Evolutionary conservation across 768 basidiomycete genomes (phyloP).

Genomic region (Heimioporus sp.): DNA sequence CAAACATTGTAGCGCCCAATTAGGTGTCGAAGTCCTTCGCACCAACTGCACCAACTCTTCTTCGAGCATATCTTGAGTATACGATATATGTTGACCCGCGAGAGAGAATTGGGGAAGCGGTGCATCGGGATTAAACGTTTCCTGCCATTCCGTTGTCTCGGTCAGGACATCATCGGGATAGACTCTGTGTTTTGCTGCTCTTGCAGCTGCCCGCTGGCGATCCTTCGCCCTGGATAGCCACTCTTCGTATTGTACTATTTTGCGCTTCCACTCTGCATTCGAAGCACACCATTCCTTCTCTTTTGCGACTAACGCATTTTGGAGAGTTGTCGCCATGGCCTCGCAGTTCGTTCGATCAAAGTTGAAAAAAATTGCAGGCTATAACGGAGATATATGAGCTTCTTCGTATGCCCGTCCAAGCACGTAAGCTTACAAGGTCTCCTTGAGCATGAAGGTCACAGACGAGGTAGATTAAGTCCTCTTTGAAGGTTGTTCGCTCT

Average conservation of each 20-base stretch:
- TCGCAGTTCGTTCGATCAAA: conserved; percentile 64
- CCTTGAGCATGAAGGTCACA: conserved; percentile 54
- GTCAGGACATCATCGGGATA: conserved; percentile 24
- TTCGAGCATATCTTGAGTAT: conserved; percentile 47
- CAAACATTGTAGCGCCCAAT: conserved; percentile 50
- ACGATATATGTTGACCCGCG: conserved; percentile 40
- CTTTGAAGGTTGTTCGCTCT: conserved; percentile 26
- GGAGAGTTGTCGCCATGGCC: conserved; percentile 42
- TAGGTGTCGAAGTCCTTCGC: conserved; percentile 31
- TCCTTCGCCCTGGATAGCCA: conserved; percentile 49
- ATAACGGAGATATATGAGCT: background rate
- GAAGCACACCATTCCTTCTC: conserved; percentile 50
- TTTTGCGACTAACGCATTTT: conserved; percentile 34
- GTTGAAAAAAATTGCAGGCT: conserved; percentile 69
- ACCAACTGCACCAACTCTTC: conserved; percentile 43
- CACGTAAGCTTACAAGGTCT: conserved; percentile 45
- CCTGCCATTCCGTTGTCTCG: conserved; percentile 44
- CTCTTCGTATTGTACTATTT: conserved; percentile 47
- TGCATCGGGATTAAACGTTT: conserved; percentile 54
- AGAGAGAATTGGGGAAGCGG: conserved; percentile 64
- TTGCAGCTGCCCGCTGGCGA: conserved; percentile 44
- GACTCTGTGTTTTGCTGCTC: conserved; percentile 38
- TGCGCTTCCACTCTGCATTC: conserved; percentile 48
- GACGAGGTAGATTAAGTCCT: conserved; percentile 50
- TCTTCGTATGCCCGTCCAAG: background rate